These are phyloP conservation scores for Oryza nivara DNA, from an alignment of 176 grass and related monocot species.

Conservation along the genomic window DNA sequence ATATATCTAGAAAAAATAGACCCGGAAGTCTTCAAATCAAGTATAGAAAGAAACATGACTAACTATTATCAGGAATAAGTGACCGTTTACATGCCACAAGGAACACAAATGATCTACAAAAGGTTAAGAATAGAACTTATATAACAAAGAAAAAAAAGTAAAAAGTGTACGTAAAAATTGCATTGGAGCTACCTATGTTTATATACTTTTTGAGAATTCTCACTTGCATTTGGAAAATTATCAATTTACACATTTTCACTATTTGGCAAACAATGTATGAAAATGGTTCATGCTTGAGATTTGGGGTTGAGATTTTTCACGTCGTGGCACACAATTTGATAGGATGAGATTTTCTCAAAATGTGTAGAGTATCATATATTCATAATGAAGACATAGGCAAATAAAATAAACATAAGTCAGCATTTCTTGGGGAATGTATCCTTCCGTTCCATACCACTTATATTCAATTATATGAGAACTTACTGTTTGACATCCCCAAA, in stretches of 20 bases:
- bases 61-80: constrained; percentile 29
- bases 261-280: constrained; percentile 21
- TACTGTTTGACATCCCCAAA: constrained; percentile 95
- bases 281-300: constrained; percentile 29
- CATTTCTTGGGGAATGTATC: constrained; percentile 16
- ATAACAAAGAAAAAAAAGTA: not conserved
- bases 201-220: not conserved
- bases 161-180: constrained; percentile 9
- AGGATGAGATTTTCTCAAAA: constrained; percentile 2
- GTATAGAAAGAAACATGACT: constrained; percentile 1
- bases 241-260: constrained; percentile 12
- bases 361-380: not conserved
- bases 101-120: constrained; percentile 7
- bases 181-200: constrained; percentile 2
- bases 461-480: constrained; percentile 38
- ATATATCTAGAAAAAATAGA: constrained; percentile 67
- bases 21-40: constrained; percentile 22
- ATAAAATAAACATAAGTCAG: constrained; percentile 20
- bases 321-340: constrained; percentile 19
- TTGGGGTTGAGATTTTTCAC: not conserved
- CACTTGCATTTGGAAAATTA: not conserved
- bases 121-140: not conserved
- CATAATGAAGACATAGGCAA: not conserved
- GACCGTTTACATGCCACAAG: constrained; percentile 8
- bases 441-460: constrained; percentile 10